phyloP scores from a whole-genome alignment of 352 stramenopile genomes.

The Globisporangium megalacanthum region DNA sequence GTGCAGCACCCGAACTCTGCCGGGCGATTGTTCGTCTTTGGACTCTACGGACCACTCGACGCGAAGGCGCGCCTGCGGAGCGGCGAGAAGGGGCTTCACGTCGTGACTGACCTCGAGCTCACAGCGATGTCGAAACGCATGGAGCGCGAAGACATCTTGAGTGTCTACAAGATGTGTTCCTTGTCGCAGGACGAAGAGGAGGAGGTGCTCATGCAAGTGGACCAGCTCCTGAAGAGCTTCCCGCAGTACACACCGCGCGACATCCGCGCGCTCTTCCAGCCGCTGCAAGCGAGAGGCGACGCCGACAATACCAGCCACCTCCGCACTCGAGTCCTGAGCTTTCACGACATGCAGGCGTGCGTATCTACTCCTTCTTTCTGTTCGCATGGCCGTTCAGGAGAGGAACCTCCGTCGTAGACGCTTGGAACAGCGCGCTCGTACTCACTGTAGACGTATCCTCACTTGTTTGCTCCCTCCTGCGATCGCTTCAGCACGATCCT shows the following conservation, averaged over 20 bases:
- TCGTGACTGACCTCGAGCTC: slow-evolving; percentile 63
- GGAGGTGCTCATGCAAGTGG: slow-evolving; percentile 68
- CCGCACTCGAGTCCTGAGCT: slow-evolving; percentile 23
- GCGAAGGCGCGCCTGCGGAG: slow-evolving; percentile 41
- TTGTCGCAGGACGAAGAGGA: slow-evolving; percentile 67
- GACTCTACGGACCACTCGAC: slow-evolving; percentile 74
- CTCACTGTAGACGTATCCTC: not conserved
- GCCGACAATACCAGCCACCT: no score
- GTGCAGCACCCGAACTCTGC: slow-evolving; percentile 75
- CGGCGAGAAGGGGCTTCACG: slow-evolving; percentile 52
- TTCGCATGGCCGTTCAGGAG: not conserved
- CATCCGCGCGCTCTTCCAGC: slow-evolving; percentile 52
- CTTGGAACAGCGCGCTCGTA: not conserved
- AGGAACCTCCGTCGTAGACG: not conserved
- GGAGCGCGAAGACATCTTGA: slow-evolving; percentile 78
- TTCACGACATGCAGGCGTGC: slow-evolving; percentile 72
- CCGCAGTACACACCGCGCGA: slow-evolving; percentile 61
- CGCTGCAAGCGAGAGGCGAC: slow-evolving; percentile 28
- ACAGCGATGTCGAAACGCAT: slow-evolving; percentile 68
- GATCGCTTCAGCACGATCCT: slow-evolving; percentile 27
- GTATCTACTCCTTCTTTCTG: slow-evolving; percentile 5
- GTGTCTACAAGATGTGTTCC: slow-evolving; percentile 56
- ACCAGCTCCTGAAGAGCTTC: slow-evolving; percentile 55
- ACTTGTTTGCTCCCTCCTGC: not conserved
- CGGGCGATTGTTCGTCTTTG: slow-evolving; percentile 76